Evolutionary conservation across 441 rosid species (phyloP).

Genomic region (Viola pubescens): DNA sequence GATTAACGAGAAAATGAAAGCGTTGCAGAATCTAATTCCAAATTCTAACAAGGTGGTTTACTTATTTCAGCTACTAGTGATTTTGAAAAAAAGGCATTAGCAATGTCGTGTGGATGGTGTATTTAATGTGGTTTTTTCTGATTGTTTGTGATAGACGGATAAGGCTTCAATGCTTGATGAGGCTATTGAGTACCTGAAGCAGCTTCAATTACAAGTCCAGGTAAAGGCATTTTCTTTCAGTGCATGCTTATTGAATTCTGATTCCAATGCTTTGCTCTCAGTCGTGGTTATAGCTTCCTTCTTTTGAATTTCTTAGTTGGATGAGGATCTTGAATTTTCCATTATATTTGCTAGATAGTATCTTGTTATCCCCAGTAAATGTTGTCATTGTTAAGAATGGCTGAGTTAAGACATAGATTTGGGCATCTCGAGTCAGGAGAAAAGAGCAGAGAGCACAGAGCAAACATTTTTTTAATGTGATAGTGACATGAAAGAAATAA

Average conservation of each 20-base stretch:
- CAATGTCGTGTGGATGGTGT: background rate
- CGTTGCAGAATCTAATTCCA: conserved; percentile 80
- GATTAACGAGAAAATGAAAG: conserved; percentile 96
- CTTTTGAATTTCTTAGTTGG: background rate
- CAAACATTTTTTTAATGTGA: no score
- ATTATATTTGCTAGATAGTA: no score
- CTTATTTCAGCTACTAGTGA: background rate
- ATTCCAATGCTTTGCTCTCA: background rate
- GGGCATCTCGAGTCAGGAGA: no score
- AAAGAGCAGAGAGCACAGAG: no score
- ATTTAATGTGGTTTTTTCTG: background rate
- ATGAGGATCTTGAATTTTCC: background rate
- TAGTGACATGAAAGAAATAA: no score
- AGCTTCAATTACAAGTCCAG: conserved; percentile 87
- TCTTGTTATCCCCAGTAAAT: no score
- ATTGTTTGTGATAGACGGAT: conserved; percentile 44
- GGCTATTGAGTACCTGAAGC: conserved; percentile 75
- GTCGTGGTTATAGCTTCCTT: background rate
- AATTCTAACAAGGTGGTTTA: conserved; percentile 79
- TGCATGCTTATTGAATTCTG: background rate
- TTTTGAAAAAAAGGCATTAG: background rate
- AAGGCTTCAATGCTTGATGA: conserved; percentile 91
- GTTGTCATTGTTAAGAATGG: no score
- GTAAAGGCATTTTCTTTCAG: conserved; percentile 22
- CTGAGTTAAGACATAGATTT: no score